Percentiles rank a stretch among this genome's conserved stretches.
phyloP scores from a whole-genome alignment of 768 basidiomycete genomes.

The Auriscalpium orientale region DNA sequence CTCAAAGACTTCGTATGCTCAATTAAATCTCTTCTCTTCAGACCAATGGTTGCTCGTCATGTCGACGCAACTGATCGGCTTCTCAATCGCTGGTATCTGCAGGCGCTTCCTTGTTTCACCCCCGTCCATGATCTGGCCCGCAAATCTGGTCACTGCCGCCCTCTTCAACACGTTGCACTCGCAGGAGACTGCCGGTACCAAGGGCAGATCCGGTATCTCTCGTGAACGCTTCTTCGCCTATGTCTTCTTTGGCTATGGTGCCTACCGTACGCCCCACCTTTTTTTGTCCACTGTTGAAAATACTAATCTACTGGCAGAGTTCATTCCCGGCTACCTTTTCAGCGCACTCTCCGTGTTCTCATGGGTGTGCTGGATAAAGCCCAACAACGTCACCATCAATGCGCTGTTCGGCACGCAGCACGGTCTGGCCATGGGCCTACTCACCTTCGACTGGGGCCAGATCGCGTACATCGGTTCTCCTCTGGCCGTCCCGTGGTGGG shows the following conservation, averaged over 20 bases:
- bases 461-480: background rate
- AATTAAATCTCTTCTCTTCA: background rate
- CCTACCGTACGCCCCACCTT: background rate
- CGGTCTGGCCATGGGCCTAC: background rate
- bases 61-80: constrained; percentile 66
- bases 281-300: background rate
- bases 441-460: constrained; percentile 2
- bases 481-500: constrained; percentile 2
- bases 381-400: constrained; percentile 29
- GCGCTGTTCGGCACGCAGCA: constrained; percentile 43
- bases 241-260: constrained; percentile 30
- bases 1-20: constrained; percentile 2
- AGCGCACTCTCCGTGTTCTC: constrained; percentile 32
- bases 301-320: background rate
- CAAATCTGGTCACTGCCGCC: constrained; percentile 47
- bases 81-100: constrained; percentile 69
- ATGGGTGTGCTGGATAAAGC: constrained; percentile 40
- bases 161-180: constrained; percentile 71
- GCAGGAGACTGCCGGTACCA: constrained; percentile 53
- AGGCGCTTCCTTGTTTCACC: constrained; percentile 66
- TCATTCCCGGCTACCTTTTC: background rate
- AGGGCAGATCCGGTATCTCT: constrained; percentile 46
- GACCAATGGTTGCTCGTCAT: constrained; percentile 59
- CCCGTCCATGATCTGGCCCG: constrained; percentile 32
- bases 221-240: constrained; percentile 72